These are phyloP conservation scores for Bipolaris sorokiniana DNA, from an alignment of 2,329 filamentous ascomycete species.

Conservation along the genomic window DNA sequence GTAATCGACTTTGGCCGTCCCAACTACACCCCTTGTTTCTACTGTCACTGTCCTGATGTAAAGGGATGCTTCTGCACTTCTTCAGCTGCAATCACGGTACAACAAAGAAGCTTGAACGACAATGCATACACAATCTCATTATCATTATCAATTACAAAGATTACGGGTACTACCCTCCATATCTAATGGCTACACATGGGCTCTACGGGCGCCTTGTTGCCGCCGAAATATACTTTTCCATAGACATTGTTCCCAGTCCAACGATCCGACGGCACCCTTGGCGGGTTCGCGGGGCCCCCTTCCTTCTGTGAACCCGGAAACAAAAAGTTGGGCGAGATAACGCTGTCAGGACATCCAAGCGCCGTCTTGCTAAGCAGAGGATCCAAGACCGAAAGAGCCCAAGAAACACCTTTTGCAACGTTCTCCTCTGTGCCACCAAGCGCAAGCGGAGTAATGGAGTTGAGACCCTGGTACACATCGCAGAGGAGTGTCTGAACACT, in stretches of 20 bases:
- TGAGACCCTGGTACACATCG: slow-evolving; percentile 45
- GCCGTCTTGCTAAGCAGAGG: slow-evolving; percentile 35
- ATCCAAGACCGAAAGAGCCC: slow-evolving; percentile 41
- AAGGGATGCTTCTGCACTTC: no score
- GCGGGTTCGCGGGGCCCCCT: slow-evolving; percentile 40
- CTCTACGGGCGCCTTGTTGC: slow-evolving; percentile 26
- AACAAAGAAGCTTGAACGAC: neutral
- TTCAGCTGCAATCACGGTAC: neutral
- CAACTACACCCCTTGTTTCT: neutral
- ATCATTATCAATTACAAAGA: neutral
- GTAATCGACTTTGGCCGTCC: neutral
- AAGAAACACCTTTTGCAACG: slow-evolving; percentile 29
- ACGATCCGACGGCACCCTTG: slow-evolving; percentile 25
- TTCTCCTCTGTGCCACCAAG: slow-evolving; percentile 34
- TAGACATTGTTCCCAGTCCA: slow-evolving; percentile 48
- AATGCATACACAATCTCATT: no score
- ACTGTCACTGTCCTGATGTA: no score
- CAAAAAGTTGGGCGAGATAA: slow-evolving; percentile 37
- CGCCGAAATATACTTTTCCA: slow-evolving; percentile 43
- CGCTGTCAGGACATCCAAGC: slow-evolving; percentile 42
- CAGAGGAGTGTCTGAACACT: slow-evolving; percentile 42
- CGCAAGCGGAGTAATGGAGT: slow-evolving; percentile 44
- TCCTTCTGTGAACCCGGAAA: slow-evolving; percentile 35
- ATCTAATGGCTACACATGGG: slow-evolving; percentile 17
- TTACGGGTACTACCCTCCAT: neutral